These are phyloP conservation scores for Entophlyctis luteolus DNA, from an alignment of 192 early-diverging fungal genomes.

Conservation along the genomic window DNA sequence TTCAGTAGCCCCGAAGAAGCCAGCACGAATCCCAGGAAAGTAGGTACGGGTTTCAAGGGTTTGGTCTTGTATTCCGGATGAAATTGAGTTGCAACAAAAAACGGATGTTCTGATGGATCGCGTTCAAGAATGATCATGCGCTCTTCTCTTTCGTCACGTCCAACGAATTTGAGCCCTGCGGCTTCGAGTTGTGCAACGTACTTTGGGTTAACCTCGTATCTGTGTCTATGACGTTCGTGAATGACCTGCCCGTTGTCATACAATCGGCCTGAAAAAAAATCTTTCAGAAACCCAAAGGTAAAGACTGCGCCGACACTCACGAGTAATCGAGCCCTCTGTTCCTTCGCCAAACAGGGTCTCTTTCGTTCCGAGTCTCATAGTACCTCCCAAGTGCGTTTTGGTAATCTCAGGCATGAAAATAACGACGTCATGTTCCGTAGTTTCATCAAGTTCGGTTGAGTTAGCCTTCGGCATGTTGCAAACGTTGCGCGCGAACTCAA, in stretches of 20 bases:
- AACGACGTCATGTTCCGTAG: conserved; percentile 71
- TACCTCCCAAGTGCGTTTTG: conserved; percentile 88
- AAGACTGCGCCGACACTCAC: conserved; percentile 22
- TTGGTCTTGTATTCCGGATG: conserved; percentile 97
- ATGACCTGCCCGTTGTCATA: conserved; percentile 57
- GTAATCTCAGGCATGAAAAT: conserved; percentile 98
- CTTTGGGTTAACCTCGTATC: conserved; percentile 96
- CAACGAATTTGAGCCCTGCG: conserved; percentile 83
- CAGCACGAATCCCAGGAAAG: conserved; percentile 88
- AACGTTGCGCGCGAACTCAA: conserved; percentile 95
- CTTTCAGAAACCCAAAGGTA: not conserved
- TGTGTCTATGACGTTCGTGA: conserved; percentile 92
- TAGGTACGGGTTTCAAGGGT: conserved; percentile 84
- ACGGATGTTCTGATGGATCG: conserved; percentile 71
- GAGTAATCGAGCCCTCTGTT: conserved; percentile 62
- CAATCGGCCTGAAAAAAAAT: conserved; percentile 31
- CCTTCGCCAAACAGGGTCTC: conserved; percentile 61
- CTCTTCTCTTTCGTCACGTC: conserved; percentile 89
- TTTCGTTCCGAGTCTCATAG: conserved; percentile 90
- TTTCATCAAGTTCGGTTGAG: conserved; percentile 75
- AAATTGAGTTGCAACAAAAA: conserved; percentile 91
- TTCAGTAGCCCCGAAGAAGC: conserved; percentile 72
- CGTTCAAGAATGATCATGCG: conserved; percentile 97
- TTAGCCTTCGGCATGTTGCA: conserved; percentile 74
- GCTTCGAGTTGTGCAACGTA: conserved; percentile 69